Percentiles rank a stretch among this genome's conserved stretches.
phyloP scores from a whole-genome alignment of 129 eudicot genomes.

The Dittrichia graveolens region DNA sequence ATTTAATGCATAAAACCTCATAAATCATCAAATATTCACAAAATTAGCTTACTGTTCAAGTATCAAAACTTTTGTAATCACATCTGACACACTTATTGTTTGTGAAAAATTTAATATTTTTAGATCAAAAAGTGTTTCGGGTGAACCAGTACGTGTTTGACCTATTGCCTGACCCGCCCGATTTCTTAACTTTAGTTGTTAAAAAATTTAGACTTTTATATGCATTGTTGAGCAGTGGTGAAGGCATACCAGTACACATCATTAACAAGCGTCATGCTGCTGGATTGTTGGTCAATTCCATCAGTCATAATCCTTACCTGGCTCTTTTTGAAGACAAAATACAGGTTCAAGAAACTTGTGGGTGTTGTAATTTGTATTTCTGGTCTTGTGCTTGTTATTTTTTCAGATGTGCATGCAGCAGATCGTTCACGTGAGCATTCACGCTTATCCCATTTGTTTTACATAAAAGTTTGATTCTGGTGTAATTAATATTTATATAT shows the following conservation, averaged over 20 bases:
- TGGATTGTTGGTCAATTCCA: constrained; percentile 98
- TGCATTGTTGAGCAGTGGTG: constrained; percentile 62
- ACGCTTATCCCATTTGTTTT: constrained; percentile 7
- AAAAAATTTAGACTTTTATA: background rate
- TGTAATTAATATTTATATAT: background rate
- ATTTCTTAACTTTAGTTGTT: background rate
- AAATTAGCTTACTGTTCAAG: too few species aligned
- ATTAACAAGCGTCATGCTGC: constrained; percentile 85
- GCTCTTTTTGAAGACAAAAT: constrained; percentile 85
- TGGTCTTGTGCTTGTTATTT: constrained; percentile 76
- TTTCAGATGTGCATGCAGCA: constrained; percentile 84
- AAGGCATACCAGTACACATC: constrained; percentile 97
- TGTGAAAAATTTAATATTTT: background rate
- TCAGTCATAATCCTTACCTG: constrained; percentile 78
- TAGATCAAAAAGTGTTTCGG: background rate
- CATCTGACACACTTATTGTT: background rate
- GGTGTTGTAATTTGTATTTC: constrained; percentile 81
- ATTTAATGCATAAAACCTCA: background rate
- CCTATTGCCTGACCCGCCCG: background rate
- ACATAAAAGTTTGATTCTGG: background rate
- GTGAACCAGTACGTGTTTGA: background rate
- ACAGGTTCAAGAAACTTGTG: constrained; percentile 51
- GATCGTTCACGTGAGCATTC: constrained; percentile 72
- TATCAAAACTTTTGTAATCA: too few species aligned
- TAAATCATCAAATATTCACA: background rate